Evolutionary conservation across 1,139 yeast genomes (phyloP).

Genomic region (Zygosaccharomyces sapae): DNA sequence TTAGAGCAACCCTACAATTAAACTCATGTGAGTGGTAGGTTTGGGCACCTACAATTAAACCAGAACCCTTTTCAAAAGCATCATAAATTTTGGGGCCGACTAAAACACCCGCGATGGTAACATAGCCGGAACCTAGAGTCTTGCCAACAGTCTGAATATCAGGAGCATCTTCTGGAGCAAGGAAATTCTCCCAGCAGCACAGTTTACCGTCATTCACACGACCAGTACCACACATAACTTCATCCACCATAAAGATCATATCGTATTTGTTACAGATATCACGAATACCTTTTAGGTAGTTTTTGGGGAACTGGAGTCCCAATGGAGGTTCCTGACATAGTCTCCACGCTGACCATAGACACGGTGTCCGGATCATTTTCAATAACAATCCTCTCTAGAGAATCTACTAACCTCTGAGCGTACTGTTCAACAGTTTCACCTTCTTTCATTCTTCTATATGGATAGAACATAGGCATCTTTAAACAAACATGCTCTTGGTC

Average conservation of each 20-base stretch:
- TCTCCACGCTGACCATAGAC: slow-evolving; percentile 52
- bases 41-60: slow-evolving; percentile 49
- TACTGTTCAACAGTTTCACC: slow-evolving; percentile 51
- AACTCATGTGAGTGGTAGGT: slow-evolving; percentile 61
- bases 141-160: slow-evolving; percentile 61
- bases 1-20: slow-evolving; percentile 57
- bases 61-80: slow-evolving; percentile 45
- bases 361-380: slow-evolving; percentile 52
- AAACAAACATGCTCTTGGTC: slow-evolving; percentile 28
- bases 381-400: slow-evolving; percentile 48
- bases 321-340: slow-evolving; percentile 55
- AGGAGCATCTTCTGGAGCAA: slow-evolving; percentile 48
- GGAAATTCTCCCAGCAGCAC: slow-evolving; percentile 53
- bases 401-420: slow-evolving; percentile 43
- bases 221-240: slow-evolving; percentile 66
- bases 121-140: slow-evolving; percentile 61
- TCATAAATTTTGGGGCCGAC: slow-evolving; percentile 49
- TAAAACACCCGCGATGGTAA: slow-evolving; percentile 58
- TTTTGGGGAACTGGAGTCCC: slow-evolving; percentile 57
- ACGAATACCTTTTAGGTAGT: slow-evolving; percentile 53
- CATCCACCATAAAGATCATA: slow-evolving; percentile 54
- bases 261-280: slow-evolving; percentile 56
- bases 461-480: slow-evolving; percentile 41
- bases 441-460: slow-evolving; percentile 47
- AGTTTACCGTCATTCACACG: slow-evolving; percentile 44